phyloP scores from a whole-genome alignment of 106 monocot genomes.

The Iris macrosiphon region DNA sequence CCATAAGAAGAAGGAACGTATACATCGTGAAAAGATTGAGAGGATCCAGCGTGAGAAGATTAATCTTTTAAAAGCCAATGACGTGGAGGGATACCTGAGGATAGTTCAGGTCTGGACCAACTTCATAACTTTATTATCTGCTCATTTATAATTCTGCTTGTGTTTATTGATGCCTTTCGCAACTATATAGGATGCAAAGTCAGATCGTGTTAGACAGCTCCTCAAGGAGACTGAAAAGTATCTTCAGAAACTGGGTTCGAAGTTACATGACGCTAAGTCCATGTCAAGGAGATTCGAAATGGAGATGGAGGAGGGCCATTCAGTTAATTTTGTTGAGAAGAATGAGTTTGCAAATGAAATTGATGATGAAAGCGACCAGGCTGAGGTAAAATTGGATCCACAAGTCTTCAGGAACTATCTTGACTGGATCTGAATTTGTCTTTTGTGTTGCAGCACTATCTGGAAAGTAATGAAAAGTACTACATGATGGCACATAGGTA shows the following conservation, averaged over 20 bases:
- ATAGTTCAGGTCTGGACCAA: conserved; percentile 81
- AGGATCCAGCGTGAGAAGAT: conserved; percentile 99
- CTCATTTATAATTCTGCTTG: not conserved
- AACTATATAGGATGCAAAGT: conserved; percentile 82
- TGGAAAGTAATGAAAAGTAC: conserved; percentile 98
- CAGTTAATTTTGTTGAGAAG: conserved; percentile 43
- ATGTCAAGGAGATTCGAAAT: conserved; percentile 52
- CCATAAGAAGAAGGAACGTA: conserved; percentile 90
- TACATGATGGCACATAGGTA: conserved; percentile 98
- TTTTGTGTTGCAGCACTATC: conserved; percentile 78
- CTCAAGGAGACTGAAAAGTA: conserved; percentile 99
- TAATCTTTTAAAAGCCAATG: conserved; percentile 97
- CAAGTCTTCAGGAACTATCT: not conserved
- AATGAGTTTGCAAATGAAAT: conserved; percentile 51
- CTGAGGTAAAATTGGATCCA: conserved; percentile 55
- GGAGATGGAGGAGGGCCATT: conserved; percentile 54
- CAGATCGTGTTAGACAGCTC: conserved; percentile 96
- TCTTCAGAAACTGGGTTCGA: conserved; percentile 88
- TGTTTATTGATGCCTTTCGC: conserved; percentile 9
- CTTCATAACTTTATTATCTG: not conserved
- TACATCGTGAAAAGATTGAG: conserved; percentile 91
- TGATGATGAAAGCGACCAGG: conserved; percentile 91
- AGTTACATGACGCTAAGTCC: conserved; percentile 77
- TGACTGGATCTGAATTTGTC: conserved; percentile 1
- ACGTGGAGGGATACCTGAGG: conserved; percentile 96